phyloP scores from a whole-genome alignment of 768 basidiomycete genomes.

The Macrolepiota fuliginosa region DNA sequence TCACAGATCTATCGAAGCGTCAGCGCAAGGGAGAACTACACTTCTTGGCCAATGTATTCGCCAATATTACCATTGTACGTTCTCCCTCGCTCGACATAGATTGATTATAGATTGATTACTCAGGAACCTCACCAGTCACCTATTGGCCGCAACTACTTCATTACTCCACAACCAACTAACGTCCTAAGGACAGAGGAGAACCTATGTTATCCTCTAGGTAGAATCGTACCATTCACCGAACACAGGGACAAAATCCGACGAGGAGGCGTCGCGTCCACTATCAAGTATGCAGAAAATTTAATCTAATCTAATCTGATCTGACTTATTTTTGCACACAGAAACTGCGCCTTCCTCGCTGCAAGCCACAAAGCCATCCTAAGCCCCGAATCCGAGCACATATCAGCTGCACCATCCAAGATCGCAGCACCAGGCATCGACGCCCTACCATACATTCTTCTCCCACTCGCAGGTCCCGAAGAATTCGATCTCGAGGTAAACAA shows the following conservation, averaged over 20 bases:
- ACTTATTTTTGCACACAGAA: slow-evolving; percentile 43
- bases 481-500: slow-evolving; percentile 78
- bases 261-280: slow-evolving; percentile 81
- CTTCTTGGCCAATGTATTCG: slow-evolving; percentile 93
- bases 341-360: slow-evolving; percentile 69
- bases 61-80: slow-evolving; percentile 81
- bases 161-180: slow-evolving; percentile 62
- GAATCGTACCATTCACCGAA: slow-evolving; percentile 85
- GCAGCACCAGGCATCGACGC: slow-evolving; percentile 78
- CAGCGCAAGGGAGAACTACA: slow-evolving; percentile 77
- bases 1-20: slow-evolving; percentile 44
- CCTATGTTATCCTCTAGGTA: slow-evolving; percentile 79
- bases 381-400: slow-evolving; percentile 54
- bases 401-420: slow-evolving; percentile 55
- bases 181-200: slow-evolving; percentile 38
- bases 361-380: slow-evolving; percentile 72
- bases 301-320: neutral
- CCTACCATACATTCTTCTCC: slow-evolving; percentile 82
- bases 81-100: neutral
- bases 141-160: slow-evolving; percentile 75
- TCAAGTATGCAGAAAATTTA: slow-evolving; percentile 59
- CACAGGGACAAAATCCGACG: slow-evolving; percentile 84
- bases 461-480: slow-evolving; percentile 94
- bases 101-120: too few species aligned
- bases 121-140: slow-evolving; percentile 57